Base-by-base conservation (phyloP, 208 protist species). In the Porcisia hertigi region DNA sequence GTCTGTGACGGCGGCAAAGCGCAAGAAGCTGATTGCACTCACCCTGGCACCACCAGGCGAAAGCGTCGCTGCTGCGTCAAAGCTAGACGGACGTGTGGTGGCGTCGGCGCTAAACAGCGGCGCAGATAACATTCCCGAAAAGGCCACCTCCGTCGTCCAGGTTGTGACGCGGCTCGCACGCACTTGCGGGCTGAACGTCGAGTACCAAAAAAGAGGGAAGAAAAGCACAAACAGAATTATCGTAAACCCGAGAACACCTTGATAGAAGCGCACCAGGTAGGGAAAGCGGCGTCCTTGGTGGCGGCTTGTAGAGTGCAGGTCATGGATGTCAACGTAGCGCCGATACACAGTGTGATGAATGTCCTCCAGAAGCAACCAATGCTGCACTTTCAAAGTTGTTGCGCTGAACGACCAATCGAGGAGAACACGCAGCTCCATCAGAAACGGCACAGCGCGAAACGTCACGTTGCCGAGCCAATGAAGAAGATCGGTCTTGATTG, bases 341-440 rank as follows among this genome's bases (percentile, higher is more conserved):
- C 75, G 62, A 75, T 90, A 92, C 41, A 94, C 71, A 23, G 49
- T 81, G 78, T 92, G 76, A 75, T 92, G 86, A 30, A 93, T 77
- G 76, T 94, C 93, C 76, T 97, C 93, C 14, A 97, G 73, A 9
- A 93, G 84, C 81, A 93, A 83, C 89, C 91, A 97, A 55, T 95
- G 80, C 72, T 91, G 83, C 53, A 93, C 74, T 77, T 90, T 89
- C 43, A 97, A 70, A 57, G 86, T 73, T 11, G 93, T 97, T 8
- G 71, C 54, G 41, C 85, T 87, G 71, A 84, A 90, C 2, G 86
- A 83, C 93, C 93, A 97, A 64, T 97, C 93, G 0, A 97, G 85
- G 39, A 95, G 78, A 14, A 91, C 77, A 36, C 87, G 83, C 66
- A 94, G 69, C 85, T 96, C 92, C 79, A 93, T 77, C 3, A 95